Evolutionary conservation across 2,329 filamentous ascomycete species (phyloP).

Genomic region (Colletotrichum gigasporum): DNA sequence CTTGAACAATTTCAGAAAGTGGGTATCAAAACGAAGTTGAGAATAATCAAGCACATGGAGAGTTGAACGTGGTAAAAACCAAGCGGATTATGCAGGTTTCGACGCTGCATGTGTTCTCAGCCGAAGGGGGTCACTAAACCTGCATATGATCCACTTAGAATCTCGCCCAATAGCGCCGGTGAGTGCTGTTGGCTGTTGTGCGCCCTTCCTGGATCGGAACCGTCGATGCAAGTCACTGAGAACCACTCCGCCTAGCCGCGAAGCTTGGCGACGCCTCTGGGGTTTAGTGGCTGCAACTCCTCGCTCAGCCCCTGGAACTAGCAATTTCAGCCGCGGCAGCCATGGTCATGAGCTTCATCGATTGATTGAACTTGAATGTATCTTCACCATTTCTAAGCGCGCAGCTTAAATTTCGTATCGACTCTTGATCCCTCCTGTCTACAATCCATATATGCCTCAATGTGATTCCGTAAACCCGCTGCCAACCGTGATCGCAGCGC

Average conservation of each 20-base stretch:
- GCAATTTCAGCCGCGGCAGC: not conserved
- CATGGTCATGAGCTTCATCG: not conserved
- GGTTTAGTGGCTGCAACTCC: not conserved
- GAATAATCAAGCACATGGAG: not conserved
- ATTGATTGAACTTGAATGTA: slow-evolving; percentile 27
- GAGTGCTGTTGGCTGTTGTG: not conserved
- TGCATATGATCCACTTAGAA: slow-evolving; percentile 20
- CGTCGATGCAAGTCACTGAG: slow-evolving; percentile 7
- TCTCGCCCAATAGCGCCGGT: slow-evolving; percentile 22
- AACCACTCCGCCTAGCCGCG: not conserved
- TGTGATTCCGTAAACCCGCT: slow-evolving; percentile 39
- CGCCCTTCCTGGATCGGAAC: not conserved
- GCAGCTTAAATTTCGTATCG: slow-evolving; percentile 18
- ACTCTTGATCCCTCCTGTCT: slow-evolving; percentile 27
- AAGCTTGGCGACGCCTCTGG: slow-evolving; percentile 7
- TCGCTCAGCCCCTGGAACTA: not conserved
- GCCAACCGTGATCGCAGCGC: slow-evolving; percentile 41
- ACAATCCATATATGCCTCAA: slow-evolving; percentile 32
- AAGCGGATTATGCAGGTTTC: not conserved
- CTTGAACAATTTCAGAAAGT: too few relatives aligned
- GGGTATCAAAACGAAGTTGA: not conserved
- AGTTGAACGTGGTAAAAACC: not conserved
- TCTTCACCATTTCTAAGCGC: slow-evolving; percentile 28
- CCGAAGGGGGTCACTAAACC: not conserved
- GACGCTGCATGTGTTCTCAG: not conserved